Evolutionary conservation across 345 rosid species (phyloP).

Genomic region (Anacardium occidentale): DNA sequence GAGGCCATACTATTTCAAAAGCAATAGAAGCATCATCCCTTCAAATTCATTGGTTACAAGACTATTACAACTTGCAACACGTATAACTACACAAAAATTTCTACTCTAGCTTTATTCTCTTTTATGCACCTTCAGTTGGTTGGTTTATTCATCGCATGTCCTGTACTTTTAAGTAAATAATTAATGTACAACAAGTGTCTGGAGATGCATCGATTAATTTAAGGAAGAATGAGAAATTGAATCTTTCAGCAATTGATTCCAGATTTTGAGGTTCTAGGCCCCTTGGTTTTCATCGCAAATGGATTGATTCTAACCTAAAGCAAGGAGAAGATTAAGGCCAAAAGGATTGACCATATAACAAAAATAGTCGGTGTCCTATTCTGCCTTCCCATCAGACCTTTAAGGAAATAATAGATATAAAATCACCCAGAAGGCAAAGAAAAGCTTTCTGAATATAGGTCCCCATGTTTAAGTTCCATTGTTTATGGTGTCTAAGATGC

Average conservation of each 20-base stretch:
- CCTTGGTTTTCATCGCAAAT: constrained; percentile 86
- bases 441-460: constrained; percentile 89
- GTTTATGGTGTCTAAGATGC: constrained; percentile 89
- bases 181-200: constrained; percentile 22
- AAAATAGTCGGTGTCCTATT: constrained; percentile 96
- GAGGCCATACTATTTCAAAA: not conserved
- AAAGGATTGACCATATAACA: constrained; percentile 89
- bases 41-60: constrained; percentile 34
- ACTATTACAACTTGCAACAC: constrained; percentile 24
- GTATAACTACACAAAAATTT: constrained; percentile 24
- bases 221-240: constrained; percentile 15
- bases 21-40: constrained; percentile 2
- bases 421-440: constrained; percentile 94
- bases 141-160: constrained; percentile 25
- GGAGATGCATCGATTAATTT: constrained; percentile 20
- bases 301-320: constrained; percentile 95
- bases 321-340: constrained; percentile 95
- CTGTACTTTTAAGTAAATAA: constrained; percentile 22
- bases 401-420: constrained; percentile 96
- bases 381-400: constrained; percentile 96
- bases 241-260: constrained; percentile 80
- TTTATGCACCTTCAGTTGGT: constrained; percentile 30
- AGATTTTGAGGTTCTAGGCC: constrained; percentile 77
- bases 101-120: constrained; percentile 36
- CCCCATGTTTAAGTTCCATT: constrained; percentile 94